Evolutionary conservation across 2,329 filamentous ascomycete genomes (phyloP).

Genomic region (Cytospora chrysosperma): DNA sequence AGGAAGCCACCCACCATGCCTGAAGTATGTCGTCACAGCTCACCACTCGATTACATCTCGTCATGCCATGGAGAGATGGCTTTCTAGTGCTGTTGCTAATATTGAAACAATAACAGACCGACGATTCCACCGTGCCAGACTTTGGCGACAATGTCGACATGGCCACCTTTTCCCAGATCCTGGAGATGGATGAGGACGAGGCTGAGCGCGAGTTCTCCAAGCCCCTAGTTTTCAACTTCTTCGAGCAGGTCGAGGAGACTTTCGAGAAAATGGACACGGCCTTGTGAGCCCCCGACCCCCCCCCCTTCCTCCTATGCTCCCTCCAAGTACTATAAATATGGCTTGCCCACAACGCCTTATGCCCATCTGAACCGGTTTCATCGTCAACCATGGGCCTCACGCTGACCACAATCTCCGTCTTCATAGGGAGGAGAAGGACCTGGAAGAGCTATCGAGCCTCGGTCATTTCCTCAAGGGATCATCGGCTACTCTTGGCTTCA

Average conservation of each 20-base stretch:
- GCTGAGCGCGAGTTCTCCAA: constrained; percentile 83
- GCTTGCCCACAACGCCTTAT: neutral
- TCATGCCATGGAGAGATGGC: neutral
- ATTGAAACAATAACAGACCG: constrained; percentile 2
- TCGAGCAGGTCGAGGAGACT: constrained; percentile 84
- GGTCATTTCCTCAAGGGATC: constrained; percentile 98
- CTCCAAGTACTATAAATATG: neutral
- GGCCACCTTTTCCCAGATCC: constrained; percentile 85
- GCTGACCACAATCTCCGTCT: neutral
- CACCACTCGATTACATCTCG: neutral
- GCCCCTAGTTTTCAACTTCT: constrained; percentile 88
- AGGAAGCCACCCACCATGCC: constrained; percentile 21
- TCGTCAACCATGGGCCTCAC: neutral
- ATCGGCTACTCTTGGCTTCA: constrained; percentile 87
- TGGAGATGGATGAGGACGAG: constrained; percentile 96
- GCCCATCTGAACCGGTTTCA: neutral
- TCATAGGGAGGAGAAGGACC: constrained; percentile 63
- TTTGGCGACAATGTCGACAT: constrained; percentile 77
- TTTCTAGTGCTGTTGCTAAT: neutral
- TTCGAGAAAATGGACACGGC: constrained; percentile 80
- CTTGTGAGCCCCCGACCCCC: constrained; percentile 62
- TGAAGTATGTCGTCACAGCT: constrained; percentile 18
- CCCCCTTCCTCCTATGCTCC: constrained; percentile 2
- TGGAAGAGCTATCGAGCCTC: constrained; percentile 74
- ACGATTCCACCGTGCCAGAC: constrained; percentile 49